Base-by-base conservation (phyloP, 2,329 filamentous ascomycete genomes). In the Claviceps maximensis region DNA sequence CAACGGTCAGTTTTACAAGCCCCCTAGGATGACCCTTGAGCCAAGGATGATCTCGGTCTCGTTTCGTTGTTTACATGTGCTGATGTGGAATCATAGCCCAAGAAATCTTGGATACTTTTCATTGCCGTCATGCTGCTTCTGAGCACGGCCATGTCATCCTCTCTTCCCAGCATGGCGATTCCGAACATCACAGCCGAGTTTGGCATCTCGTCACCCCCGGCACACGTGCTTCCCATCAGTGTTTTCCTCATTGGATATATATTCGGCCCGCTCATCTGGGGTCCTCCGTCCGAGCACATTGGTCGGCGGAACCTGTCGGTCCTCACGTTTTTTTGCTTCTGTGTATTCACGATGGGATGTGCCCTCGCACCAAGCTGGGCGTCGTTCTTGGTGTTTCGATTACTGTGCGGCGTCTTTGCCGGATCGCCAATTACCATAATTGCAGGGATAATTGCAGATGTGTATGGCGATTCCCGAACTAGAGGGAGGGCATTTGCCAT, bases 111-210 rank as follows among this genome's bases (percentile, higher is more conserved):
- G 40, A 72, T 86, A 6, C 61, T 83, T 2, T 60, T 78, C 27
- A 72, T 77, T 0, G 75, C 76, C 1, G 79, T 81, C 67, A 63
- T 77, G 57, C 72, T 76, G 51, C 81, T 86, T 45, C 71, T 85
- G 62, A 87, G 87, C 64, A 81, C 77, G 27, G 86, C 83, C 10
- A 78, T 87, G 67, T 79, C 78, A 1, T 84, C 78, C 44, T 73
- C 81, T 0, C 70, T 87, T 5, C 80, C 83, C 1, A 79, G 80
- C 53, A 83, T 83, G 63, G 79, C 80, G 15, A 74, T 81, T 2
- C 72, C 76, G 2, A 75, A 72, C 50, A 83, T 86, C 47, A 69
- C 74, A 2, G 62, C 66, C 3, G 72, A 83, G 58, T 87, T 83
- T 67, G 61, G 72, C 51, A 67, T 85, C 54, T 74, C 74, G 0